Evolutionary conservation across 75 land plant genomes (phyloP).

Genomic region (Picea glauca): DNA sequence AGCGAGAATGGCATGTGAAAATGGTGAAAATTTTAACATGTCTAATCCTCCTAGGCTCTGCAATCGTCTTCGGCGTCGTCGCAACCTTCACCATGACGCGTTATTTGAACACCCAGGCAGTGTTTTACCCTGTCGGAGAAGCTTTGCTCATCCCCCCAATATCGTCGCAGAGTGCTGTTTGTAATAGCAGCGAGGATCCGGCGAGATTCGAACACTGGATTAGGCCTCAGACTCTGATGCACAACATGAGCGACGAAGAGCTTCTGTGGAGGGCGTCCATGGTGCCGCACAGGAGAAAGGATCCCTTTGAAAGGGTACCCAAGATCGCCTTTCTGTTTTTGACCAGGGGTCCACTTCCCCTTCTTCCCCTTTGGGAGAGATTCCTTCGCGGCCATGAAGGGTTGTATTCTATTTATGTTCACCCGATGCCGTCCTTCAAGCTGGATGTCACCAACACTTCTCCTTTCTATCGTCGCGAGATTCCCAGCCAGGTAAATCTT

Average conservation of each 20-base stretch:
- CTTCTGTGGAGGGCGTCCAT: constrained; percentile 57
- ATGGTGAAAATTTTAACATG: neutral
- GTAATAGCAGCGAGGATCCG: neutral
- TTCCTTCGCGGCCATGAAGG: constrained; percentile 53
- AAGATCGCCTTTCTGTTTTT: constrained; percentile 78
- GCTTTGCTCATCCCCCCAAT: neutral
- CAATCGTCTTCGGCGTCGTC: constrained; percentile 9
- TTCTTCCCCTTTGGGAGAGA: constrained; percentile 67
- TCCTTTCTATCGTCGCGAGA: constrained; percentile 52
- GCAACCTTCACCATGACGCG: constrained; percentile 5
- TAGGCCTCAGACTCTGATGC: constrained; percentile 23
- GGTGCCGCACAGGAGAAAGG: constrained; percentile 27
- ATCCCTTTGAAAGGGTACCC: constrained; percentile 39
- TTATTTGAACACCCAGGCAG: neutral
- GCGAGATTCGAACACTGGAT: constrained; percentile 8
- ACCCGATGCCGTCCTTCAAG: constrained; percentile 38
- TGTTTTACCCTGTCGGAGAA: neutral
- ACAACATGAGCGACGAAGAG: constrained; percentile 44
- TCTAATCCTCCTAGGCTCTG: constrained; percentile 5
- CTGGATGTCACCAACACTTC: constrained; percentile 29
- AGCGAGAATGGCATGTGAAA: constrained; percentile 7
- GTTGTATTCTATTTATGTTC: constrained; percentile 60
- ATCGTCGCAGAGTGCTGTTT: neutral
- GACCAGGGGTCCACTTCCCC: constrained; percentile 65
- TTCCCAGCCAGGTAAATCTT: constrained; percentile 64